Conservation (phyloP, 768 basidiomycete genomes). For the Psilocybe cyanescens region DNA sequence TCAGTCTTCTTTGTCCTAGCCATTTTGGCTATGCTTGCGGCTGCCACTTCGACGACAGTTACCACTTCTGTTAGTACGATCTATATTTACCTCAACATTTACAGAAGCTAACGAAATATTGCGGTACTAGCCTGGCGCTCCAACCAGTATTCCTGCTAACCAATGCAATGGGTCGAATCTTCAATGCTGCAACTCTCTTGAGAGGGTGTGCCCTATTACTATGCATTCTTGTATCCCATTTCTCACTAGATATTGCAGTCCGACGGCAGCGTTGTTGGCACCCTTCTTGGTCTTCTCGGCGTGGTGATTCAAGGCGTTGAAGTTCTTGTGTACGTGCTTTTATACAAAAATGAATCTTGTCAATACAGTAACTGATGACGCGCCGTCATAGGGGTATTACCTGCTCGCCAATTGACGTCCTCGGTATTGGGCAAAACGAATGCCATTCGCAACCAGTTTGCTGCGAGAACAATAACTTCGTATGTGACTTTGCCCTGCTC, state of each 20-base stretch:
- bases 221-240: background rate
- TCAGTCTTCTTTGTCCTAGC: conserved; percentile 18
- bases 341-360: background rate
- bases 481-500: conserved; percentile 12
- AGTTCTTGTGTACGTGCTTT: conserved; percentile 17
- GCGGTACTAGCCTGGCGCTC: background rate
- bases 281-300: conserved; percentile 16
- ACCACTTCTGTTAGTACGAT: conserved; percentile 14
- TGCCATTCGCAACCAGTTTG: conserved; percentile 30
- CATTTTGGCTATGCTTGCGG: conserved; percentile 22
- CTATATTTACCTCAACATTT: background rate
- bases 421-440: conserved; percentile 20
- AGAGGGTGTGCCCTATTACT: conserved; percentile 10
- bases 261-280: conserved; percentile 14
- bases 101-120: background rate
- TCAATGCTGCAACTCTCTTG: conserved; percentile 25
- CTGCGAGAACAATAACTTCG: conserved; percentile 30
- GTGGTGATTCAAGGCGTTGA: conserved; percentile 20
- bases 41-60: conserved; percentile 23
- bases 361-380: background rate
- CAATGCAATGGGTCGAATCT: conserved; percentile 25
- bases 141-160: conserved; percentile 20
- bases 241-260: conserved; percentile 3
- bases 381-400: conserved; percentile 12
- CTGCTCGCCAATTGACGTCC: conserved; percentile 24